Conservation (phyloP, 2,329 filamentous ascomycete genomes). For the Aspergillus sp. region DNA sequence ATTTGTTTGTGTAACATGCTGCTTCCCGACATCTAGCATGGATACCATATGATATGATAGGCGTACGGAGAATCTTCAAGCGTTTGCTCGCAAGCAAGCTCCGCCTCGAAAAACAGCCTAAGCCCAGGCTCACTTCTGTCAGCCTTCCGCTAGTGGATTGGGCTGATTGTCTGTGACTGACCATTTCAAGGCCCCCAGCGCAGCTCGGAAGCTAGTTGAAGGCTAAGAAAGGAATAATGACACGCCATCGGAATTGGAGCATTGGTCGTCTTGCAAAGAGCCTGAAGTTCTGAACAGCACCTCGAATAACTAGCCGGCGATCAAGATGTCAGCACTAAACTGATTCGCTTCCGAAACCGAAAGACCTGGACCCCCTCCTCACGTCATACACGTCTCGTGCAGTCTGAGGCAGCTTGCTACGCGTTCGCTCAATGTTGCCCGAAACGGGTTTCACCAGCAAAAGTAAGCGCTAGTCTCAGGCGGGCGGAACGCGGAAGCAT, state of each 20-base stretch:
- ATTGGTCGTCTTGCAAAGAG: neutral
- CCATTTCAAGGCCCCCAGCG: neutral
- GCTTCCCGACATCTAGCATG: neutral
- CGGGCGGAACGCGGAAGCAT: neutral
- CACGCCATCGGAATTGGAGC: neutral
- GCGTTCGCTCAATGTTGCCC: conserved; percentile 7
- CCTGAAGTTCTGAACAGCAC: neutral
- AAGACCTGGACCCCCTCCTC: neutral
- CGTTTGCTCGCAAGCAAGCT: neutral
- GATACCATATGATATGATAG: neutral
- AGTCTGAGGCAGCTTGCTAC: neutral
- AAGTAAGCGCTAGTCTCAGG: conserved; percentile 10
- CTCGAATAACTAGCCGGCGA: neutral
- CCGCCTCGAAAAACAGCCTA: neutral
- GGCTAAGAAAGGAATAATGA: neutral
- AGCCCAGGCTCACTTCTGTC: neutral
- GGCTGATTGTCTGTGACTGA: too few species aligned
- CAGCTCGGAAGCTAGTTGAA: neutral
- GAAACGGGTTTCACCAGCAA: neutral
- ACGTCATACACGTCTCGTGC: conserved; percentile 3
- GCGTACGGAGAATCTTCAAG: neutral
- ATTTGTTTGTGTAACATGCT: conserved; percentile 8
- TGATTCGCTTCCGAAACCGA: neutral
- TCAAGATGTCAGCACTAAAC: conserved; percentile 5
- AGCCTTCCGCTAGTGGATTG: neutral